A percentile compares a stretch with the other conserved stretches of the same genome.
These are phyloP conservation scores for Verticillium isaacii DNA, from an alignment of 2,329 filamentous ascomycete species.

Conservation along the genomic window DNA sequence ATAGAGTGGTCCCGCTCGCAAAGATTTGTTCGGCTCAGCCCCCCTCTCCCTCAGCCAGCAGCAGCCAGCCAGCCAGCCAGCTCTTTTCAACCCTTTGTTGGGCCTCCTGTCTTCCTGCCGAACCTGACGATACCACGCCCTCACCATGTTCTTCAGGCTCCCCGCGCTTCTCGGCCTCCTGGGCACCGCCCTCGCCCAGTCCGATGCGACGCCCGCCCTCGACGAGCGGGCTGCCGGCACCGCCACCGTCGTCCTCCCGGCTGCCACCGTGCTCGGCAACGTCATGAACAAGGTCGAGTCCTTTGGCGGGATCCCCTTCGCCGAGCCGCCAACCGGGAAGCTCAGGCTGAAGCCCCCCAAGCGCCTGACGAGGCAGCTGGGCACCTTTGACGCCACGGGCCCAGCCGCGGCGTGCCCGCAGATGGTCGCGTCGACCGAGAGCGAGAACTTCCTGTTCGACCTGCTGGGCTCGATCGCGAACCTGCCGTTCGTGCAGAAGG, in stretches of 20 bases:
- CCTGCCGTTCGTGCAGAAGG: slow-evolving; percentile 51
- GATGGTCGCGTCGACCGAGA: slow-evolving; percentile 54
- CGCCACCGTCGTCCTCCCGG: slow-evolving; percentile 49
- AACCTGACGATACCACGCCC: not conserved
- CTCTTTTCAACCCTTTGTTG: not conserved
- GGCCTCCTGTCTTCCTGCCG: not conserved
- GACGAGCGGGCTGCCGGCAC: slow-evolving; percentile 11
- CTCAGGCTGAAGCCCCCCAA: slow-evolving; percentile 67
- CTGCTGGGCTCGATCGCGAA: slow-evolving; percentile 47
- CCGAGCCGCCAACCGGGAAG: slow-evolving; percentile 60
- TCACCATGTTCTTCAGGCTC: not conserved
- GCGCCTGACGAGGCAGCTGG: slow-evolving; percentile 50
- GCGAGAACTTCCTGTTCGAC: slow-evolving; percentile 30
- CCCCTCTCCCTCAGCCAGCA: not conserved
- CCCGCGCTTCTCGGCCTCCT: not conserved
- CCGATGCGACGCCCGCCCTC: not conserved
- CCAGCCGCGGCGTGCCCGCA: slow-evolving; percentile 64
- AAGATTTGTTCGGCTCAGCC: not conserved
- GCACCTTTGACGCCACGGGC: slow-evolving; percentile 56
- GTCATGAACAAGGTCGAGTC: slow-evolving; percentile 50
- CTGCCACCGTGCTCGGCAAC: slow-evolving; percentile 52
- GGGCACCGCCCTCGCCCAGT: not conserved
- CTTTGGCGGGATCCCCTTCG: slow-evolving; percentile 73
- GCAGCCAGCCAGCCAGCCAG: not conserved
- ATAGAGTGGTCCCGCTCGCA: not conserved